These are phyloP conservation scores for Talaromyces stipitatus DNA, from an alignment of 495 filamentous ascomycete genomes.

Conservation along the genomic window DNA sequence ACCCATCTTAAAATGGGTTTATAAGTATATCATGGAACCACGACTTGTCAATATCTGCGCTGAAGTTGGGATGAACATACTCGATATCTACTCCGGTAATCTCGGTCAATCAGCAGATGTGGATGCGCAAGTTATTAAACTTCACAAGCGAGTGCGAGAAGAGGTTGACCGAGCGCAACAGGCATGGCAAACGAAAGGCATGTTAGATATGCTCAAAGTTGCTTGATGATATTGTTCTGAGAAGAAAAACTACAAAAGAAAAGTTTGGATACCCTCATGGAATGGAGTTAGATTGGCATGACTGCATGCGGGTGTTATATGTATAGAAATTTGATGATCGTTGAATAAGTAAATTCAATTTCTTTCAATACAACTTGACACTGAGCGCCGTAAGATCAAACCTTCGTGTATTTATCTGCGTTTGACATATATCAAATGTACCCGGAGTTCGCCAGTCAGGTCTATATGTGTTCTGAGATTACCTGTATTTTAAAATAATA, in stretches of 20 bases:
- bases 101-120: conserved; percentile 67
- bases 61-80: conserved; percentile 68
- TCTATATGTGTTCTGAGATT: background rate
- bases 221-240: conserved; percentile 13
- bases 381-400: background rate
- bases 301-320: background rate
- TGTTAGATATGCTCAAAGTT: conserved; percentile 66
- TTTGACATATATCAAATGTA: too few species aligned
- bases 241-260: background rate
- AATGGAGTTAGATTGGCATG: conserved; percentile 17
- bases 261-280: conserved; percentile 10
- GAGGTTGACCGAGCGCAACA: conserved; percentile 78
- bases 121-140: conserved; percentile 51
- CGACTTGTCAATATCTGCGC: conserved; percentile 68
- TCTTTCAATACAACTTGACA: too few species aligned
- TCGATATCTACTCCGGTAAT: conserved; percentile 82
- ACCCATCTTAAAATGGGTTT: conserved; percentile 77
- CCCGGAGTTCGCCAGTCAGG: background rate
- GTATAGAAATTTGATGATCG: background rate
- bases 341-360: too few species aligned
- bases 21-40: conserved; percentile 69
- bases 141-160: conserved; percentile 60
- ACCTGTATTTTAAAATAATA: background rate
- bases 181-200: conserved; percentile 69
- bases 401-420: background rate